These are phyloP conservation scores for Metarhizium guizhouense DNA, from an alignment of 2,329 filamentous ascomycete species.

Conservation along the genomic window DNA sequence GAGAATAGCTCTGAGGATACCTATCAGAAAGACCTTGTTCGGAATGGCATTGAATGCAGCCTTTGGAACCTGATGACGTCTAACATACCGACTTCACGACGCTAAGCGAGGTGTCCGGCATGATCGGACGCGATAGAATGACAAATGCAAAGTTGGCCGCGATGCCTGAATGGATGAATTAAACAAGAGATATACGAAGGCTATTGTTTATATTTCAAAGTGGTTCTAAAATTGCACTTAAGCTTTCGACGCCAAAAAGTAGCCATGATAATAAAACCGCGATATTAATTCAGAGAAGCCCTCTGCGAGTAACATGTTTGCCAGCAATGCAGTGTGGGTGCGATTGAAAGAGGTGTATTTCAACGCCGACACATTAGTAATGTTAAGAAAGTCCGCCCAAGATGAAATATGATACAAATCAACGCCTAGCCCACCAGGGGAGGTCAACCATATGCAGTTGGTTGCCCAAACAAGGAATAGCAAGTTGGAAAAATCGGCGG, in stretches of 20 bases:
- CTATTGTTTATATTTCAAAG: not conserved
- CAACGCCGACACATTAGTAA: not conserved
- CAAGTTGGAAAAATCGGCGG: not conserved
- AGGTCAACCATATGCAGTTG: not conserved
- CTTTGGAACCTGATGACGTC: constrained; percentile 17
- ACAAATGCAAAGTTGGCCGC: not conserved
- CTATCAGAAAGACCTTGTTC: not conserved
- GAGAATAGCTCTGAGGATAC: not conserved
- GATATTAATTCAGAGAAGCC: not conserved
- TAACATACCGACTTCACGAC: not conserved
- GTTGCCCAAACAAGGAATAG: not conserved
- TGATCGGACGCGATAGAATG: not conserved
- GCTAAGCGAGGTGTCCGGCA: too few relatives aligned
- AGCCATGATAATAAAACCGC: not conserved
- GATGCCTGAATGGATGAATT: not conserved
- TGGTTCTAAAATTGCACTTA: not conserved
- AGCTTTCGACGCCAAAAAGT: not conserved
- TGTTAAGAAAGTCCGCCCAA: not conserved
- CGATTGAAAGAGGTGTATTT: not conserved
- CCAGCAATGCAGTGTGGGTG: not conserved
- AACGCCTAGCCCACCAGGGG: not conserved
- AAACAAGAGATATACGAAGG: not conserved
- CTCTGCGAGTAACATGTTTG: not conserved
- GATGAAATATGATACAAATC: not conserved
- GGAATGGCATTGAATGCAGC: constrained; percentile 10